These are phyloP conservation scores for Blastomyces silverae DNA, from an alignment of 2,329 filamentous ascomycete species.

Conservation along the genomic window DNA sequence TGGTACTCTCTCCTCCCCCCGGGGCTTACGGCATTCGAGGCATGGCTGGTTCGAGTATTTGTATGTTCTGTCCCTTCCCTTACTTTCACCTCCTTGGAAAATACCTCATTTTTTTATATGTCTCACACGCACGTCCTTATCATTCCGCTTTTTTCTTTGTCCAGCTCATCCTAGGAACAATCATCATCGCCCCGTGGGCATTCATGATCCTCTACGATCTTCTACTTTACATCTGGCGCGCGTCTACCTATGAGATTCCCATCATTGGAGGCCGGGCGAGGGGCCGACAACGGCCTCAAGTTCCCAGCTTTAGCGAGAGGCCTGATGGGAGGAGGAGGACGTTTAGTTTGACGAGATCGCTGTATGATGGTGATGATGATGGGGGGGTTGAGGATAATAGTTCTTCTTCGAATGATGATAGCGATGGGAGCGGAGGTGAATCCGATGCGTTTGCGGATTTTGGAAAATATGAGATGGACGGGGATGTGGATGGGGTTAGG, in stretches of 20 bases:
- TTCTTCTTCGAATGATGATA: background rate
- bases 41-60: constrained; percentile 56
- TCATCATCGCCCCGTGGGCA: constrained; percentile 58
- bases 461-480: background rate
- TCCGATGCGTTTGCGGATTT: constrained; percentile 1
- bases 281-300: constrained; percentile 54
- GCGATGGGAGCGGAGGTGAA: background rate
- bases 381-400: background rate
- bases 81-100: background rate
- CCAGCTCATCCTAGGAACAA: constrained; percentile 54
- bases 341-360: constrained; percentile 28
- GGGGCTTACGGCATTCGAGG: constrained; percentile 52
- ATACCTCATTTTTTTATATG: background rate
- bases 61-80: constrained; percentile 41
- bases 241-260: constrained; percentile 53
- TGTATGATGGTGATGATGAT: constrained; percentile 9
- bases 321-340: constrained; percentile 40
- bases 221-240: constrained; percentile 55
- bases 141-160: background rate
- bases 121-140: background rate
- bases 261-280: constrained; percentile 55
- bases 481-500: background rate
- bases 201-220: constrained; percentile 58
- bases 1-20: constrained; percentile 60
- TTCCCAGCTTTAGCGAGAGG: constrained; percentile 55